Evolutionary conservation across 2,329 filamentous ascomycete species (phyloP), one percentile per base, ranked within the genome.

Genomic region (Atkinsonella hypoxylon): DNA sequence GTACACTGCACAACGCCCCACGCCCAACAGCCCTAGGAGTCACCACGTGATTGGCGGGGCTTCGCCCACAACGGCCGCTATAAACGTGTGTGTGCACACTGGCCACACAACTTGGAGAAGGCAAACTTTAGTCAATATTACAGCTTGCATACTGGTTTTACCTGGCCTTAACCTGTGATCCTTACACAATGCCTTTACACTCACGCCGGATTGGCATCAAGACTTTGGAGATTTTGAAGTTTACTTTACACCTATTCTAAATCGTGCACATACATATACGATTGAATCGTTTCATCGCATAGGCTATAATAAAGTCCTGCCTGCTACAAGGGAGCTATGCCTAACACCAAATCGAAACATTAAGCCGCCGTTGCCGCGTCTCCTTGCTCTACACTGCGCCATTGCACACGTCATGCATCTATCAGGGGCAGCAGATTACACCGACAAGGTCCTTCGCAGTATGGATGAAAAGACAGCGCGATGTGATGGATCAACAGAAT

Each of bases 171-270:
- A n/a, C n/a, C n/a, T n/a, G n/a, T n/a, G n/a, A n/a, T n/a, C n/a
- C n/a, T n/a, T n/a, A n/a, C n/a, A n/a, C 22, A 72, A 73, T 55
- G 67, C 68, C 17, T 31, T 60, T 3, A 55, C 57, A 4, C 55
- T 61, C 15, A 59, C 55, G 12, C 38, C 38, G 11, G 47, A 20
- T n/a, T 46, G 51, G 26, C 58, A 59, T 26, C n/a, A 45, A 13
- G 32, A 18, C 2, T 58, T 61, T 51, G 57, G 57, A 26, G 48
- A 55, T 30, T 61, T 60, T 39, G n/a, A 52, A 6, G 45, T 61
- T 11, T 61, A 39, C 44, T 61, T 58, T 44, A 53, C 56, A 43
- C 53, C 51, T 41, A n/a, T 51, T 22, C 45, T 38, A 4, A 15
- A 38, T 13, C 39, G 39, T 2, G 15, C 43, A 81, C 52, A 60